Conservation (phyloP, 768 basidiomycete species). For the Plicaturopsis crispa region DNA sequence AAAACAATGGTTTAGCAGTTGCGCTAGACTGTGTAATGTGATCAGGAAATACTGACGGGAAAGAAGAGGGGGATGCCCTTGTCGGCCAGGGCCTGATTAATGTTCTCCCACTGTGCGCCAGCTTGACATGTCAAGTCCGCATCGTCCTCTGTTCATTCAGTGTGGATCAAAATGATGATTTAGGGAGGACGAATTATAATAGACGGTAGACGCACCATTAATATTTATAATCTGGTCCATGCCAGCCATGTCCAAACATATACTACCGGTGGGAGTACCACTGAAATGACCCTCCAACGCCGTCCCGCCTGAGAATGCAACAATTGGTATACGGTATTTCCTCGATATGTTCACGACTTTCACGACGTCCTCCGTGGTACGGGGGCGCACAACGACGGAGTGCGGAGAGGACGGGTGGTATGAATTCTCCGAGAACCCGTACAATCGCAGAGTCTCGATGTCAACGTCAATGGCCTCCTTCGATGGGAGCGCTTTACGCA, state of each 20-base stretch:
- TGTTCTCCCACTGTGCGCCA: conserved; percentile 72
- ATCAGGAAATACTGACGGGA: conserved; percentile 43
- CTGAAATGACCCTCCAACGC: conserved; percentile 72
- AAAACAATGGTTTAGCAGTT: conserved; percentile 4
- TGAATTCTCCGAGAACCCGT: conserved; percentile 49
- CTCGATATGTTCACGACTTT: conserved; percentile 68
- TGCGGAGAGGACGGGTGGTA: conserved; percentile 29
- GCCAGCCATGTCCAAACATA: conserved; percentile 57
- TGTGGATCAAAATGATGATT: conserved; percentile 12
- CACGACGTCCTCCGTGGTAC: conserved; percentile 74
- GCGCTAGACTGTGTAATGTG: no score
- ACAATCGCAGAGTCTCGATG: conserved; percentile 38
- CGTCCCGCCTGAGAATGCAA: conserved; percentile 77
- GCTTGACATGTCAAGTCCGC: conserved; percentile 72
- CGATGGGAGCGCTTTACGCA: conserved; percentile 33
- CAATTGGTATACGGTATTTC: conserved; percentile 70
- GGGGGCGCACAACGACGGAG: conserved; percentile 58
- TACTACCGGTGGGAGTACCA: conserved; percentile 51
- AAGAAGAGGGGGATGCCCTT: conserved; percentile 79
- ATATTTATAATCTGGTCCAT: conserved; percentile 64
- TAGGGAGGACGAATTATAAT: conserved; percentile 2
- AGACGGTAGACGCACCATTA: conserved; percentile 30
- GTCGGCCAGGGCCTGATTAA: conserved; percentile 61
- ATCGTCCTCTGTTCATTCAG: conserved; percentile 45
- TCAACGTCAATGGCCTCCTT: conserved; percentile 34